phyloP scores from a whole-genome alignment of 169 alveolate species.

The Cryptosporidium andersoni region DNA sequence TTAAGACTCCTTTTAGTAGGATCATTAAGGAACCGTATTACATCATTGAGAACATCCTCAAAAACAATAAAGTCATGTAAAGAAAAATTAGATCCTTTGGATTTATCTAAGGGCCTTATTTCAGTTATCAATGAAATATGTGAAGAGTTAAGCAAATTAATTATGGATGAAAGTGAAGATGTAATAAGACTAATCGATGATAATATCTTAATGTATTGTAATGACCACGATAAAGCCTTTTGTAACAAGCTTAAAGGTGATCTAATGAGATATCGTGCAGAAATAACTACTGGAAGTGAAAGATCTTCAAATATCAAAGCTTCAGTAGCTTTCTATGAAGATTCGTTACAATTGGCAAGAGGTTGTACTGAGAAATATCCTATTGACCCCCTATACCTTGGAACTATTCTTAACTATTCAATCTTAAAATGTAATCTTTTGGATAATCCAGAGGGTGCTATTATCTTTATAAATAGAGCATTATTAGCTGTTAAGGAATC shows the following conservation, averaged over 20 bases:
- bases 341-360: constrained; percentile 36
- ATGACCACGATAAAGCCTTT: constrained; percentile 38
- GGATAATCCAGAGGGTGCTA: constrained; percentile 65
- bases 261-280: constrained; percentile 63
- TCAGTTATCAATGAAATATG: constrained; percentile 14
- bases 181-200: constrained; percentile 53
- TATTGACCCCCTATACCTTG: constrained; percentile 49
- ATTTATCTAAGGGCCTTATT: neutral
- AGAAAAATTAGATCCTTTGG: neutral
- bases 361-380: constrained; percentile 29
- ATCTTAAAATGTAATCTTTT: constrained; percentile 38
- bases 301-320: constrained; percentile 11
- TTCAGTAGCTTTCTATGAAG: constrained; percentile 51
- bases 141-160: constrained; percentile 27
- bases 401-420: constrained; percentile 53
- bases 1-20: constrained; percentile 50
- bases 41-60: constrained; percentile 45
- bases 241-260: constrained; percentile 61
- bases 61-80: constrained; percentile 19
- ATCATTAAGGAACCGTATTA: constrained; percentile 53
- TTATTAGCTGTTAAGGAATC: constrained; percentile 49
- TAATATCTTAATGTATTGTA: constrained; percentile 36
- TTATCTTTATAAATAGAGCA: constrained; percentile 54
- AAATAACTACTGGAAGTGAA: constrained; percentile 24
- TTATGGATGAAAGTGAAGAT: constrained; percentile 52